Evolutionary conservation across 805 yeast species (phyloP).

Genomic region (Starmerella etchellsii): DNA sequence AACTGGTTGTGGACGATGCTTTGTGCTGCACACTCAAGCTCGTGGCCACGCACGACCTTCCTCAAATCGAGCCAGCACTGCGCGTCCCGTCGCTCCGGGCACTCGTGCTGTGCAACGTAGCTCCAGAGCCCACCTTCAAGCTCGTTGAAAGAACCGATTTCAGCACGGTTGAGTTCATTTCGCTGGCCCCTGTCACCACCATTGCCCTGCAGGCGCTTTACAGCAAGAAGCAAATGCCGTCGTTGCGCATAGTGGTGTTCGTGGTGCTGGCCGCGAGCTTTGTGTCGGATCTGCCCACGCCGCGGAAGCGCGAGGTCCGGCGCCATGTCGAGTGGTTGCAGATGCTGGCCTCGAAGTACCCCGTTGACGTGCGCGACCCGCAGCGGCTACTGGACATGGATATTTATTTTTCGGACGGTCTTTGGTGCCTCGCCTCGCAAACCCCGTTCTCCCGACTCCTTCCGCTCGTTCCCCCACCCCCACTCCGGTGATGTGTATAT

Average conservation of each 20-base stretch:
- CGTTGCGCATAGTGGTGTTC: constrained; percentile 10
- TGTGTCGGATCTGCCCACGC: constrained; percentile 3
- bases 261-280: constrained; percentile 11
- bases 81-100: constrained; percentile 14
- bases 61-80: constrained; percentile 7
- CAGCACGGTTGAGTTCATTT: constrained; percentile 14
- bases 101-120: constrained; percentile 15
- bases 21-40: constrained; percentile 11
- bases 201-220: constrained; percentile 14
- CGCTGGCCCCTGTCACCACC: constrained; percentile 18
- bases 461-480: constrained; percentile 16
- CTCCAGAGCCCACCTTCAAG: constrained; percentile 9
- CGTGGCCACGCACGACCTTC: constrained; percentile 12
- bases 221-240: constrained; percentile 4
- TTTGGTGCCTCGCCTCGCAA: constrained; percentile 19
- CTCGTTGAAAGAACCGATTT: constrained; percentile 5
- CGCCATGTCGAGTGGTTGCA: constrained; percentile 17
- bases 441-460: constrained; percentile 11
- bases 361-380: constrained; percentile 18
- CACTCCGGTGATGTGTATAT: constrained; percentile 1
- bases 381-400: constrained; percentile 11
- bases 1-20: constrained; percentile 8
- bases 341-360: constrained; percentile 14
- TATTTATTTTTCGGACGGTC: constrained; percentile 18
- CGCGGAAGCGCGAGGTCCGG: constrained; percentile 11